Percentiles rank a stretch among this genome's conserved stretches.
Conservation (phyloP, 257 asterid species). For the Solanum pinnatisectum region DNA sequence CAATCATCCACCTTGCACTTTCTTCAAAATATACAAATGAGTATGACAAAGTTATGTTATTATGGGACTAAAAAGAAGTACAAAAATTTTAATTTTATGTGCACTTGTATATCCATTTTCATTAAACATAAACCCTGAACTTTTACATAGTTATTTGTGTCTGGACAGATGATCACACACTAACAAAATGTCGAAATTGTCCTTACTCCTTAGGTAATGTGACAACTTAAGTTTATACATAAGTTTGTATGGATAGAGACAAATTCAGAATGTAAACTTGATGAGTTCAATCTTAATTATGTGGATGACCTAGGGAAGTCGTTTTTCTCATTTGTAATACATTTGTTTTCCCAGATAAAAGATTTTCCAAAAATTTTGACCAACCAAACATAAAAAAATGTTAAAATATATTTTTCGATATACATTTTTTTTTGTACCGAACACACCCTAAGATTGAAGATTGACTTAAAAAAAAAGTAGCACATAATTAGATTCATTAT, state of each 20-base stretch:
- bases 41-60: not conserved
- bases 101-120: not conserved
- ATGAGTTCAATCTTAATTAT: too few relatives aligned
- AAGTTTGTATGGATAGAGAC: too few relatives aligned
- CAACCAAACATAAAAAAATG: too few relatives aligned
- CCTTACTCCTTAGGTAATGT: not conserved
- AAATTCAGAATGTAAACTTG: too few relatives aligned
- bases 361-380: too few relatives aligned
- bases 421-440: fast-evolving
- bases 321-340: too few relatives aligned
- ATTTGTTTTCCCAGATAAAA: too few relatives aligned
- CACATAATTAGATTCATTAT: not conserved
- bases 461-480: too few relatives aligned
- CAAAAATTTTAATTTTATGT: not conserved
- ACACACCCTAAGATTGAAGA: not conserved
- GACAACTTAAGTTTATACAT: not conserved
- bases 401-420: too few relatives aligned
- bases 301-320: too few relatives aligned
- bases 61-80: not conserved
- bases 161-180: not conserved
- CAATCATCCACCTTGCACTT: not conserved
- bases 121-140: not conserved
- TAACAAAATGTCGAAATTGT: not conserved
- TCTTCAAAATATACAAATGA: not conserved
- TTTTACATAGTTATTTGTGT: not conserved